Base-by-base conservation (phyloP, 2,329 filamentous ascomycete species). In the Cladosporium sp. region DNA sequence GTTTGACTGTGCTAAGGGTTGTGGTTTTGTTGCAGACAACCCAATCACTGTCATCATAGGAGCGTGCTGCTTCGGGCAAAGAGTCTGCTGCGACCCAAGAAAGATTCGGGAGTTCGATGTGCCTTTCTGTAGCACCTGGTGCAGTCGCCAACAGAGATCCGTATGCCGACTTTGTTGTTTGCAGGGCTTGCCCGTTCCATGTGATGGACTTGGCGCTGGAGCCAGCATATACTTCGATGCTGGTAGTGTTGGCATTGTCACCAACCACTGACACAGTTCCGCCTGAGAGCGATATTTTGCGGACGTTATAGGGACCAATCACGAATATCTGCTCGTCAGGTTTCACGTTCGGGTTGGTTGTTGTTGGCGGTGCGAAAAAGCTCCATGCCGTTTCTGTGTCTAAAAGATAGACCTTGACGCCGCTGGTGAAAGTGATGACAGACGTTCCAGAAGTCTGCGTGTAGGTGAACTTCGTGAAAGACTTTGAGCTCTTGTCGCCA, bases 21-120 rank as follows among this genome's bases (percentile, higher is more conserved):
- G 81, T 82, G 1, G 78, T 81, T 5, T 86, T 80, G 67, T 88
- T 78, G 0, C 90, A 90, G 0, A 74, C 69, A 0, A 82, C 82
- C 92, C 92, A 95, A 8, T 78, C 77, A 3, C 84, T 84, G 75
- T 95, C 92, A 62, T 92, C 87, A 71, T 93, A 94, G 1, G 76
- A 77, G 0, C 81, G 69, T 58, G 84, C 75, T 7, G 91, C 80
- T 74, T 94, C 92, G 0, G 91, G 91, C 0, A 95, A 84, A 0
- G 86, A 86, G 75, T 94, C 87, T 30, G 91, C 72, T 65, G 86
- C 87, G 73, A 88, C 88, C 92, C 92, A 94, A 12, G 81, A 80
- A 2, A 93, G 80, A 8, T 85, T 78, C 0, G 90, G 90, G 1
- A 92, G 70, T 0, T 73, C 71, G 41, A 91, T 68, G 0, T 78